A percentile compares a stretch with the other conserved stretches of the same genome.
Conservation (phyloP, 2,329 filamentous ascomycete genomes). For the Fusarium circinatum region DNA sequence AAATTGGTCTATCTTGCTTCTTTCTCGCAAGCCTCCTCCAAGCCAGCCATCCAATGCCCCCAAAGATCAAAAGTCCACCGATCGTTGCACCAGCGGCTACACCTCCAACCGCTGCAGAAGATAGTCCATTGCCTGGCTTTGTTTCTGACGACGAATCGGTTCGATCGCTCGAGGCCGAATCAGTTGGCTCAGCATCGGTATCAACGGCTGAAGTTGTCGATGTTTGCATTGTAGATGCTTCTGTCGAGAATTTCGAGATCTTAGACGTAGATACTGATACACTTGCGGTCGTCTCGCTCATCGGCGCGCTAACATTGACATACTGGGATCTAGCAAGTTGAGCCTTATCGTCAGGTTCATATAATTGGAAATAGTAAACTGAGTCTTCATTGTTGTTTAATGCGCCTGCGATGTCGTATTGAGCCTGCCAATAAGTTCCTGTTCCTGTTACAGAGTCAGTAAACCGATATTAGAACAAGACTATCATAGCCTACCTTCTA, state of each 20-base stretch:
- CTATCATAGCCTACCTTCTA: background rate
- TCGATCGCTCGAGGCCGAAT: background rate
- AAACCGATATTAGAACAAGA: background rate
- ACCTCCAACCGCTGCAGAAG: background rate
- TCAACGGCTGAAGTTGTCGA: background rate
- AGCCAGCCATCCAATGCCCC: background rate
- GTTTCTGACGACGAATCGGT: background rate
- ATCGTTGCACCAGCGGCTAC: background rate
- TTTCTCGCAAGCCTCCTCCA: background rate
- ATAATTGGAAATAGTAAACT: background rate
- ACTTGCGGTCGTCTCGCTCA: accelerated
- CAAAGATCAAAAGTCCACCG: background rate
- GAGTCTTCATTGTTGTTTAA: background rate
- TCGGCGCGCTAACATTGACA: background rate
- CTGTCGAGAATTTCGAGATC: background rate
- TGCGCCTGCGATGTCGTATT: background rate
- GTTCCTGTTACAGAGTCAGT: background rate
- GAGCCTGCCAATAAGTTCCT: background rate
- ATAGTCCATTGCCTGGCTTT: background rate
- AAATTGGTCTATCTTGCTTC: background rate
- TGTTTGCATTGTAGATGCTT: background rate
- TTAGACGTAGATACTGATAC: background rate
- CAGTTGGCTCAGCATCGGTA: background rate
- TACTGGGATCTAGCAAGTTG: background rate
- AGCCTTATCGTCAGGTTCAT: accelerated